Evolutionary conservation across 352 stramenopile species (phyloP), one percentile per base, ranked within the genome.

Genomic region (Pythium folliculosum): DNA sequence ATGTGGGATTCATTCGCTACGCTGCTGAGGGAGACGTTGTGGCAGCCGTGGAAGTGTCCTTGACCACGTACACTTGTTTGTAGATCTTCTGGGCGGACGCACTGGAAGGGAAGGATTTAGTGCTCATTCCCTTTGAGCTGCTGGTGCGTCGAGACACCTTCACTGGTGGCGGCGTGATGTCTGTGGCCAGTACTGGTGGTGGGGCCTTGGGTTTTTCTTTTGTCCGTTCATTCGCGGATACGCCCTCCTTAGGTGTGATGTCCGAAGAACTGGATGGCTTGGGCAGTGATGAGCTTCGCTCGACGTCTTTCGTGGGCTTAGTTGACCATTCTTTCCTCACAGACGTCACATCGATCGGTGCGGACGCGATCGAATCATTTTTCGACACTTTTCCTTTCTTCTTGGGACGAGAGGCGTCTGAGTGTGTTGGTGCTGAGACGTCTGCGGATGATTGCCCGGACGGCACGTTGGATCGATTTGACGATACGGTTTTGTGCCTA

Each of bases 31-130:
- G 51, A 16, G 70, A 65, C 19, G 37, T 62, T 13, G 37, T 55
- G 17, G 60, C 35, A 7, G 45, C n/a, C 1, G 69, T 47, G 25
- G 45, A 38, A 4, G 52, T 51, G 17, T 32, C 48, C 54, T 78
- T 78, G 7, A 67, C 69, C 23, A 78, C 65, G 72, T 79, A 79
- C 19, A 79, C 64, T 47, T 74, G 60, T 51, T 73, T 77, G 61
- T 60, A 72, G 27, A 47, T 58, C 56, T 73, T 74, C 8, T 69
- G 49, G 16, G 45, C 12, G 1, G 60, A 60, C 1, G 35, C 5
- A 14, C 25, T 70, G 3, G 53, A 37, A 7, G 35, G 10, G 23
- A 49, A 10, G 0, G 44, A 32, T 47, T 70, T 64, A 45, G 35
- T 16, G 37, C 21, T 12, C n/a, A 9, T 27, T 19, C n/a, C 16